Base-by-base conservation (phyloP, 768 basidiomycete genomes). In the Pilatotrama ljubarskyi region DNA sequence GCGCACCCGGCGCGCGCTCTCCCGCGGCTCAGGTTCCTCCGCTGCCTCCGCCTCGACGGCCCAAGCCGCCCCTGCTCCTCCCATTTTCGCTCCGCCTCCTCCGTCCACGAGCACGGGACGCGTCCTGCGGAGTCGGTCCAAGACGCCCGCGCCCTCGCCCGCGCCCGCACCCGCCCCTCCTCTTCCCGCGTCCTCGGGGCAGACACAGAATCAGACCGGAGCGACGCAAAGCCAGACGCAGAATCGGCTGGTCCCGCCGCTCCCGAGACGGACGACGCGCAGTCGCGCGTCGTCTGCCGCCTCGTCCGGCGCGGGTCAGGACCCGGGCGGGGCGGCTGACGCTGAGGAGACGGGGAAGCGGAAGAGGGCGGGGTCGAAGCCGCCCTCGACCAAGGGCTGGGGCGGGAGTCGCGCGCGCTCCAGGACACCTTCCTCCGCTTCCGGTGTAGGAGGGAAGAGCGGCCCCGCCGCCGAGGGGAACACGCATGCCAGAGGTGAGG, bases 241-340 rank as follows among this genome's bases (percentile, higher is more conserved):
- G 14, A 38, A 17, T 2, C 37, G n/a, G n/a, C n/a, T 14, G 10
- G 22, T 13, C 0, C 36, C 37, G 26, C 52, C 51, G 35, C 40
- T 59, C 1, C 62, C 53, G 32, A 22, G 63, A 43, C 25, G 58
- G 18, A 46, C 55, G 47, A 57, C 37, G 18, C 62, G 62, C 17
- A 63, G 52, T 11, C 57, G 53, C 20, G 50, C 48, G 14, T 46
- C 60, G 3, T 57, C 61, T 35, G 24, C n/a, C 18, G 22, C 32
- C 0, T 37, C 48, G 4, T 17, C 32, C 14, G 48, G 29, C 5
- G 29, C 10, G 29, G 10, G 29, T 10, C 10, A 32, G 17, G 41
- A 44, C 22, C 11, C 43, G 22, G 14, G 22, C 22, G 22, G 11
- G 5, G 22, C 9, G 4, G 11, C 20, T 20, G 24, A 32, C 5